Conservation (phyloP, 306 rosid genomes). For the Sesbania bispinosa region DNA sequence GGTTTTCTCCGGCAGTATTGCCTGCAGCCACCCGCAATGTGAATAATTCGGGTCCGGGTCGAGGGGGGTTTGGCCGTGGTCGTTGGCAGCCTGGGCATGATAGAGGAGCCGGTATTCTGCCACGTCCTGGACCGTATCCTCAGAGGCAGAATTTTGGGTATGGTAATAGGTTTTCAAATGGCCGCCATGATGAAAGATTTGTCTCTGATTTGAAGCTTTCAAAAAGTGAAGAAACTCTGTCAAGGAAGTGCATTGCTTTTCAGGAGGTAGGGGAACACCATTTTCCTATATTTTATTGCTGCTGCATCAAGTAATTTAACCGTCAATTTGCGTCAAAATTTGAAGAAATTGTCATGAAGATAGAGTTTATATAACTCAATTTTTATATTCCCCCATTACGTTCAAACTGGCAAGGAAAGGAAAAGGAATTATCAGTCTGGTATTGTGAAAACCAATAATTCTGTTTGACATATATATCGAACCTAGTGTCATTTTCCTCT, state of each 20-base stretch:
- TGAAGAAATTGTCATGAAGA: background rate
- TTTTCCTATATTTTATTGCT: slow-evolving; percentile 13
- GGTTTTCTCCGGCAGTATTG: slow-evolving; percentile 45
- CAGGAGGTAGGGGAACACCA: slow-evolving; percentile 40
- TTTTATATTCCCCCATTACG: background rate
- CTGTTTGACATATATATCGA: slow-evolving; percentile 2
- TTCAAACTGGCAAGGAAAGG: background rate
- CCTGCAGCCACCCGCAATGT: slow-evolving; percentile 42
- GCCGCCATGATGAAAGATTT: slow-evolving; percentile 76
- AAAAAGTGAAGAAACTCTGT: slow-evolving; percentile 70
- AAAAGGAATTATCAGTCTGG: background rate
- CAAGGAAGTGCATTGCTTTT: slow-evolving; percentile 55
- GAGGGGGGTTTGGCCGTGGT: slow-evolving; percentile 55
- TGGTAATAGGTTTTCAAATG: slow-evolving; percentile 62
- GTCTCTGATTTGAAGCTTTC: slow-evolving; percentile 82
- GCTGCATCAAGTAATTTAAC: background rate
- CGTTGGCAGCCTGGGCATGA: slow-evolving; percentile 53
- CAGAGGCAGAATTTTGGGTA: slow-evolving; percentile 72
- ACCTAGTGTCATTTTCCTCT: background rate
- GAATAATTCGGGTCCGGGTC: slow-evolving; percentile 32
- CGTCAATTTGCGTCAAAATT: slow-evolving; percentile 2
- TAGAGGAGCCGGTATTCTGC: slow-evolving; percentile 93
- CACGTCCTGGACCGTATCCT: slow-evolving; percentile 89
- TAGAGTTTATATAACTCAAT: background rate
- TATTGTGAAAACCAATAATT: slow-evolving; percentile 7